phyloP scores from a whole-genome alignment of 208 protist genomes.

The Leishmania mexicana region DNA sequence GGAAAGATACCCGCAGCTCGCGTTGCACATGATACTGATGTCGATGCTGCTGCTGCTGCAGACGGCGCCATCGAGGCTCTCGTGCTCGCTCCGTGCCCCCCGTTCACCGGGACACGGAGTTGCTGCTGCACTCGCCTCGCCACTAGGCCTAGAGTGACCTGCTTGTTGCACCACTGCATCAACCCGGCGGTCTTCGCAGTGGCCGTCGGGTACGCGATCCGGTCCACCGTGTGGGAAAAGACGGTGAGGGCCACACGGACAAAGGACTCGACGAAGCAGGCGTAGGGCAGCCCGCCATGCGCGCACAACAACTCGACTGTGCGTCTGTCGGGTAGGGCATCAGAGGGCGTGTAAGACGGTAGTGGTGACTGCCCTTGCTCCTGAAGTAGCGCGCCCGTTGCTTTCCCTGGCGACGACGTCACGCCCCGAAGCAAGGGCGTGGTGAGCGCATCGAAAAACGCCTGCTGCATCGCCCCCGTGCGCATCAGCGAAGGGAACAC shows the following conservation, averaged over 20 bases:
- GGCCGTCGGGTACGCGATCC: conserved; percentile 57
- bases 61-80: not conserved
- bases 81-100: not conserved
- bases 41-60: not conserved
- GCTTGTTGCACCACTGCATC: conserved; percentile 79
- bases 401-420: not conserved
- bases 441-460: conserved; percentile 58
- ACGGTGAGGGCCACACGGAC: conserved; percentile 72
- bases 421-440: conserved; percentile 45
- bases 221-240: conserved; percentile 59
- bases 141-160: conserved; percentile 48
- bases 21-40: conserved; percentile 1
- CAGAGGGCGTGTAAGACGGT: not conserved
- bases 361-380: too few species aligned
- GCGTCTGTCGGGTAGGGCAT: not conserved
- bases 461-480: conserved; percentile 42
- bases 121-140: conserved; percentile 29
- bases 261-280: conserved; percentile 73
- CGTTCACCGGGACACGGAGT: not conserved
- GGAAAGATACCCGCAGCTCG: conserved; percentile 14
- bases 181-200: conserved; percentile 53
- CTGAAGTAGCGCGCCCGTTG: not conserved
- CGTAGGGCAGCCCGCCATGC: conserved; percentile 48
- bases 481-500: conserved; percentile 67
- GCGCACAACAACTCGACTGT: conserved; percentile 15